A percentile compares a stretch with the other conserved stretches of the same genome.
Evolutionary conservation across 768 basidiomycete species (phyloP).

Genomic region (Neoboletus magnificus): DNA sequence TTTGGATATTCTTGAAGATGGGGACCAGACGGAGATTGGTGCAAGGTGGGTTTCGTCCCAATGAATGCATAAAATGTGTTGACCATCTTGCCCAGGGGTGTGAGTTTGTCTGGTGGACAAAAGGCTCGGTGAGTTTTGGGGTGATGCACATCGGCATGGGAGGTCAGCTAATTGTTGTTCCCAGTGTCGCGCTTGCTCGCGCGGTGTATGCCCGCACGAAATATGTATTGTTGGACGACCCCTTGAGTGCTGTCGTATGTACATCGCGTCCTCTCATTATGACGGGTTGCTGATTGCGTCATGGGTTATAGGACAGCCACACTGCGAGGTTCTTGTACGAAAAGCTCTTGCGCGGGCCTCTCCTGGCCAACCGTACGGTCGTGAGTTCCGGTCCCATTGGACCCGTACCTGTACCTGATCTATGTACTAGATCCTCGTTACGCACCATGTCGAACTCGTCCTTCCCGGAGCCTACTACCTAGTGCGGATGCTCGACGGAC

Average conservation of each 20-base stretch:
- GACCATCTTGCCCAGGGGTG: constrained; percentile 42
- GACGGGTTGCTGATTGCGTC: neutral
- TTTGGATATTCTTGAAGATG: constrained; percentile 80
- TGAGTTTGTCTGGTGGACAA: constrained; percentile 78
- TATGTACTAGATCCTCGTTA: constrained; percentile 56
- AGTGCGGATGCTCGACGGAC: constrained; percentile 77
- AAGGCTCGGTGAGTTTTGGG: constrained; percentile 58
- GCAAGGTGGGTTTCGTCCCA: constrained; percentile 40
- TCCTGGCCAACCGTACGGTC: constrained; percentile 67
- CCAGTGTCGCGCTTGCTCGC: constrained; percentile 77
- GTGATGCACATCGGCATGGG: neutral
- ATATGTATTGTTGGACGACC: constrained; percentile 77
- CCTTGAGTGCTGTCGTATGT: constrained; percentile 76
- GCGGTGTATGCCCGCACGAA: constrained; percentile 73
- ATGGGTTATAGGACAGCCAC: constrained; percentile 54
- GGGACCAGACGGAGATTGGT: constrained; percentile 83
- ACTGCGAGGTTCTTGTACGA: constrained; percentile 64
- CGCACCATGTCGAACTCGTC: constrained; percentile 82
- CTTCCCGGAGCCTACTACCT: constrained; percentile 71
- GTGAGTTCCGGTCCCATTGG: constrained; percentile 30
- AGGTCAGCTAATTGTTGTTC: constrained; percentile 1
- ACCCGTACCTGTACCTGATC: neutral
- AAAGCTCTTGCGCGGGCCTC: constrained; percentile 60
- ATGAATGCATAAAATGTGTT: neutral
- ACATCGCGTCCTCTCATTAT: neutral